Conservation (phyloP, 2,329 filamentous ascomycete genomes). For the Pseudopyrenochaeta lycopersici region DNA sequence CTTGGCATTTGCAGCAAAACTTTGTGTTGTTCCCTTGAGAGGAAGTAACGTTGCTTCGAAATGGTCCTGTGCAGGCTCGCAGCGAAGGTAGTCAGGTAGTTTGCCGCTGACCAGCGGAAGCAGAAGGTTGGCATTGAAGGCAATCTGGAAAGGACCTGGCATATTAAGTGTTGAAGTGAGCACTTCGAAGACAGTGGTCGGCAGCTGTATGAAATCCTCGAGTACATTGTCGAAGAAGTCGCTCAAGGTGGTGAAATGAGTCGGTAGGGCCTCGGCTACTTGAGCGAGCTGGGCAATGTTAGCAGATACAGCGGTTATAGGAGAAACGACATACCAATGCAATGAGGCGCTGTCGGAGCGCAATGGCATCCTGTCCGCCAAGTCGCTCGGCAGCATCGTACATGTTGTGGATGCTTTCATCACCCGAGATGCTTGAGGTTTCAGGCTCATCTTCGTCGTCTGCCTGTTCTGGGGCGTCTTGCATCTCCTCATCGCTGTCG, state of each 20-base stretch:
- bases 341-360: conserved; percentile 70
- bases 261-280: conserved; percentile 50
- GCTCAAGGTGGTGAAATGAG: conserved; percentile 60
- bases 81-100: conserved; percentile 36
- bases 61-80: conserved; percentile 36
- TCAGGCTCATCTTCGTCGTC: conserved; percentile 13
- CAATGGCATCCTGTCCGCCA: conserved; percentile 64
- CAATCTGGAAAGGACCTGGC: conserved; percentile 54
- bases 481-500: conserved; percentile 43
- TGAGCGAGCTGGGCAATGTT: conserved; percentile 43
- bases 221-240: conserved; percentile 69
- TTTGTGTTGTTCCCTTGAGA: conserved; percentile 32
- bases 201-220: conserved; percentile 65
- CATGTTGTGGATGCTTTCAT: conserved; percentile 4
- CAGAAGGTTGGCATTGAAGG: conserved; percentile 53
- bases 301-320: conserved; percentile 12
- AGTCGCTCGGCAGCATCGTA: conserved; percentile 35
- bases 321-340: conserved; percentile 55
- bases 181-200: conserved; percentile 65
- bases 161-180: conserved; percentile 62
- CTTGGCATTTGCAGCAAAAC: conserved; percentile 45
- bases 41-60: conserved; percentile 39
- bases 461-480: conserved; percentile 21
- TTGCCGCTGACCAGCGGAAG: conserved; percentile 34
- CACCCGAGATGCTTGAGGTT: not conserved